These are phyloP conservation scores for Panellus pusillus DNA, from an alignment of 768 basidiomycete genomes.

Conservation along the genomic window DNA sequence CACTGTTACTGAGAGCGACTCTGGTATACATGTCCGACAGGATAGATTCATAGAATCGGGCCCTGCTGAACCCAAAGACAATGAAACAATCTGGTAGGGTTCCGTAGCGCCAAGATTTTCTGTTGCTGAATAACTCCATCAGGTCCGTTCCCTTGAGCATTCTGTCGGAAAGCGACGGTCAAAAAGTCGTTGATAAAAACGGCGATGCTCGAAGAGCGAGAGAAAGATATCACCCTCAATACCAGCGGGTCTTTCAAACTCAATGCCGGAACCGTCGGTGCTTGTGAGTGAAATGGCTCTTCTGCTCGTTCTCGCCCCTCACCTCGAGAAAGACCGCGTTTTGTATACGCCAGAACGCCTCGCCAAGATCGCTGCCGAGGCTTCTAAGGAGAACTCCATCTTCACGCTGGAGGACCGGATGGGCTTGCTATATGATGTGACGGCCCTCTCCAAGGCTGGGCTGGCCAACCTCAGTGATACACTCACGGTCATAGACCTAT, in stretches of 20 bases:
- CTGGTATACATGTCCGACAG: slow-evolving; percentile 79
- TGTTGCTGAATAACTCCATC: neutral
- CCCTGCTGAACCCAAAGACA: slow-evolving; percentile 73
- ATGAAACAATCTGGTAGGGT: slow-evolving; percentile 80
- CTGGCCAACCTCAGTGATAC: slow-evolving; percentile 74
- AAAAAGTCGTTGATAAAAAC: slow-evolving; percentile 56
- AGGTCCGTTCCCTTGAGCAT: slow-evolving; percentile 85
- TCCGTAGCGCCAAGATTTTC: neutral
- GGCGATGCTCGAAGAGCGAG: slow-evolving; percentile 66
- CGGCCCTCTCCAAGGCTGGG: slow-evolving; percentile 81
- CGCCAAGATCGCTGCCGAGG: slow-evolving; percentile 75
- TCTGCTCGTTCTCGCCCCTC: neutral
- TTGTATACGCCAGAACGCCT: slow-evolving; percentile 82
- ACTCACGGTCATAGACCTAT: slow-evolving; percentile 66
- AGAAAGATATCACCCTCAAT: slow-evolving; percentile 69
- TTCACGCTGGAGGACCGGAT: slow-evolving; percentile 87
- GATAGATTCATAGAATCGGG: slow-evolving; percentile 92
- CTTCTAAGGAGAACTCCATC: slow-evolving; percentile 58
- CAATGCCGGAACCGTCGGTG: slow-evolving; percentile 85
- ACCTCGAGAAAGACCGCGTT: slow-evolving; percentile 64
- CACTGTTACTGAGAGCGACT: slow-evolving; percentile 74
- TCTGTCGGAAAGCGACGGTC: slow-evolving; percentile 62
- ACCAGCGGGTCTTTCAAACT: slow-evolving; percentile 82
- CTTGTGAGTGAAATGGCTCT: slow-evolving; percentile 58
- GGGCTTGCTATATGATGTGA: slow-evolving; percentile 82